A percentile compares a stretch with the other conserved stretches of the same genome.
These are phyloP conservation scores for Adansonia digitata DNA, from an alignment of 345 rosid species.

Conservation along the genomic window DNA sequence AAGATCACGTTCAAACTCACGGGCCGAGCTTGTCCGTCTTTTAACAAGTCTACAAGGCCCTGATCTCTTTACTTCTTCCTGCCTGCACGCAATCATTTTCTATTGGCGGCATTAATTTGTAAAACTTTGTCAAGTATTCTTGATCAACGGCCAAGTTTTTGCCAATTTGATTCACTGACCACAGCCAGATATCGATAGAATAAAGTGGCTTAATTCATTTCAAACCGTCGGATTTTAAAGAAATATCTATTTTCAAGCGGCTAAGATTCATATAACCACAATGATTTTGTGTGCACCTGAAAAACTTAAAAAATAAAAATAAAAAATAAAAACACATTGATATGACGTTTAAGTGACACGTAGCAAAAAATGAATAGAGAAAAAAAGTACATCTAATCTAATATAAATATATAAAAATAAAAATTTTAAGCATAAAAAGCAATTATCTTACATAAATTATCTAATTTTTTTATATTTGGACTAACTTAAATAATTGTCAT, in stretches of 20 bases:
- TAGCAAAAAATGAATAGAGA: too few species aligned
- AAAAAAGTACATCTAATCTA: too few species aligned
- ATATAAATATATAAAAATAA: too few species aligned
- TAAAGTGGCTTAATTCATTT: background rate
- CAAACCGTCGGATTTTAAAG: background rate
- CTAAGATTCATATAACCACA: background rate
- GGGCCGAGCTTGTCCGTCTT: too few species aligned
- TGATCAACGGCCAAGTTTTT: background rate
- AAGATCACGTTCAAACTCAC: too few species aligned
- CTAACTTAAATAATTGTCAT: too few species aligned
- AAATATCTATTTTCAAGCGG: background rate
- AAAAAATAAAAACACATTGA: too few species aligned
- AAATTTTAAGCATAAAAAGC: too few species aligned
- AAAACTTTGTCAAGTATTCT: background rate
- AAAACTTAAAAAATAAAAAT: background rate
- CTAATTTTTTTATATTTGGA: too few species aligned
- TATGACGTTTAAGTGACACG: background rate
- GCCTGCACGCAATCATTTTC: constrained; percentile 26
- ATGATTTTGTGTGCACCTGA: background rate
- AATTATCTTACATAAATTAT: too few species aligned
- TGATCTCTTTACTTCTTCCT: constrained; percentile 58
- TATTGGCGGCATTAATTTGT: background rate
- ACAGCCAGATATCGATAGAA: background rate
- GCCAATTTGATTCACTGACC: background rate
- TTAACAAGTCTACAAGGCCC: too few species aligned